Base-by-base conservation (phyloP, 805 yeast genomes). In the Candida broadrunensis region DNA sequence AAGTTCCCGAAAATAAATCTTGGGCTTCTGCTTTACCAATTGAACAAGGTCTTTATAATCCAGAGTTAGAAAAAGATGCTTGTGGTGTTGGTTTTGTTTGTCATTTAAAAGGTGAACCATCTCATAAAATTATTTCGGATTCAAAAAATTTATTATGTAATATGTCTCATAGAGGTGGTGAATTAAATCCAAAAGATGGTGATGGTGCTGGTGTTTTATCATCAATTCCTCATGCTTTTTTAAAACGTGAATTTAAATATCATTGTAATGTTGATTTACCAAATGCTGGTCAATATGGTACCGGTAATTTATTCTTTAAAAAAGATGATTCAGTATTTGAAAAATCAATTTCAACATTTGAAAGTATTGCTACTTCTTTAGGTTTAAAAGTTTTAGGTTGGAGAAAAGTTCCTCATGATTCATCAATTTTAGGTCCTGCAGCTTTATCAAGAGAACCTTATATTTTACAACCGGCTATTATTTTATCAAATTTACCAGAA, bases 101-200 rank as follows among this genome's bases (percentile, higher is more conserved):
- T 63, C 88, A 91, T 70, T 85, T 90, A 69, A 88, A 89, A 64
- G 97, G 97, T 42, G 60, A 73, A 23, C 78, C 81, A 20, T 83
- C 95, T 39, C 99, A 93, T 72, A 89, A 90, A 60, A 88, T 91
- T 53, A 89, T 91, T 45, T 81, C 95, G 32, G 98, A 93, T 69
- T 96, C 96, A 32, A 74, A 81, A 51, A 80, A 78, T 59, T 71
- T 91, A 55, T 80, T 91, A 41, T 90, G 98, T 72, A 91, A 93
- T 70, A 93, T 91, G 99, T 87, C 97, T 46, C 99, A 91, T 66
- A 81, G 99, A 70, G 99, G 99, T 60, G 98, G 98, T 31, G 97
- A 90, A 45, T 95, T 96, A 44, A 96, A 90, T 58, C 95, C 97
- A 17, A 81, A 89, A 55, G 97, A 91, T 62, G 99, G 99, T 66